A percentile compares a stretch with the other conserved stretches of the same genome.
These are phyloP conservation scores for Fusarium bulbicola DNA, from an alignment of 2,329 filamentous ascomycete genomes.

Conservation along the genomic window DNA sequence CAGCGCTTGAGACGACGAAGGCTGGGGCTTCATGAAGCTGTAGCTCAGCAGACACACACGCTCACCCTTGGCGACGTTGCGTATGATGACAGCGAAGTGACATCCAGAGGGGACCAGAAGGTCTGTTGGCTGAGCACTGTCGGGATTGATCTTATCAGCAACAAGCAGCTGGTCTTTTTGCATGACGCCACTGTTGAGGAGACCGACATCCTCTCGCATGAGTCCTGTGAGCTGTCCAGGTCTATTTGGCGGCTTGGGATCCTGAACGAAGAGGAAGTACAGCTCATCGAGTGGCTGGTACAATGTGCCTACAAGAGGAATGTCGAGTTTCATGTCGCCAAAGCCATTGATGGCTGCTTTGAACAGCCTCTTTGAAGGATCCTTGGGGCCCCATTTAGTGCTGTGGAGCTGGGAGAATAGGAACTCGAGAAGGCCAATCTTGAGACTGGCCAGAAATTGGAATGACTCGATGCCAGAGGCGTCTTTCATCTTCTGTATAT, in stretches of 20 bases:
- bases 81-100: neutral
- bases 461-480: neutral
- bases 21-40: neutral
- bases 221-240: neutral
- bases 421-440: conserved; percentile 5
- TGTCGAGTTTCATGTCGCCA: neutral
- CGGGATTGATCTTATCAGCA: conserved; percentile 3
- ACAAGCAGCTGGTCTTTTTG: neutral
- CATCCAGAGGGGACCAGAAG: neutral
- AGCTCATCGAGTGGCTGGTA: neutral
- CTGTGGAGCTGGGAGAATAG: conserved; percentile 24
- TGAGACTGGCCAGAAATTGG: conserved; percentile 23
- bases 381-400: neutral
- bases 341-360: conserved; percentile 11
- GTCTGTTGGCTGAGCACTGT: neutral
- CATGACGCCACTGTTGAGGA: neutral
- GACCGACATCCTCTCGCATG: neutral
- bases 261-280: neutral
- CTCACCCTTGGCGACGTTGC: neutral
- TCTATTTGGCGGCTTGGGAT: neutral
- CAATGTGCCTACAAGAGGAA: neutral
- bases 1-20: neutral
- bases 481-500: neutral
- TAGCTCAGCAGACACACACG: neutral
- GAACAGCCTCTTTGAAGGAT: conserved; percentile 33